Base-by-base conservation (phyloP, 345 rosid genomes). In the Eucalyptus guilfoylei region DNA sequence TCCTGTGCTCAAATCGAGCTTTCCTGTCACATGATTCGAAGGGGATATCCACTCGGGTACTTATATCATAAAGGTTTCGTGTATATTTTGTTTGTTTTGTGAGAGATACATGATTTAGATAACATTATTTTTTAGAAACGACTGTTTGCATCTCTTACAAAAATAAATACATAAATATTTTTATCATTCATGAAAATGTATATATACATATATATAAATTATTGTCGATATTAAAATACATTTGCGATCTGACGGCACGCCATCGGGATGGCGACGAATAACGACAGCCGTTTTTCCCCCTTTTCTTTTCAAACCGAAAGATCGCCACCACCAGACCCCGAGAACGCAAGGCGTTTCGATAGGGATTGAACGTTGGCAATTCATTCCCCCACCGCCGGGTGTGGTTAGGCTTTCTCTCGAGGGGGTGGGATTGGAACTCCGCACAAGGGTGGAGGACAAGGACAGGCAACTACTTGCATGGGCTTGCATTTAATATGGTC, bases 81-180 rank as follows among this genome's bases (percentile, higher is more conserved):
- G 24, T 8, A 52, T 19, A 52, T 8, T 52, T 1, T 19, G 2
- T 52, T 52, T 52, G 24, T 52, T 50, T 50, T 9, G 4, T 7
- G 9, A 17, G 17, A 50, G 4, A 50, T 58, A 3, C 5, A 67
- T 32, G 5, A 16, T 67, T 67, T 32, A 11, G 5, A 69, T 32
- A 69, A 32, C 1, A 69, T 9, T 10, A n/a, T 32, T 1, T 4
- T 7, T 69, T 32, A 9, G 9, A 69, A 32, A 69, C 0, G 0
- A 8, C 6, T 6, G 1, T 7, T 15, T 67, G 23, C 8, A 67
- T 67, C 2, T 4, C 21, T 32, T 17, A 16, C 0, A 9, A 4
- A 64, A 69, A 32, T 1, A 50, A 50, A 19, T 17, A 50, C 7
- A 50, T 7, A 3, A 50, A 50, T 49, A 15, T 49, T 49, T 15